These are phyloP conservation scores for Spergularia marina DNA, from an alignment of 148 eudicot genomes.

Conservation along the genomic window DNA sequence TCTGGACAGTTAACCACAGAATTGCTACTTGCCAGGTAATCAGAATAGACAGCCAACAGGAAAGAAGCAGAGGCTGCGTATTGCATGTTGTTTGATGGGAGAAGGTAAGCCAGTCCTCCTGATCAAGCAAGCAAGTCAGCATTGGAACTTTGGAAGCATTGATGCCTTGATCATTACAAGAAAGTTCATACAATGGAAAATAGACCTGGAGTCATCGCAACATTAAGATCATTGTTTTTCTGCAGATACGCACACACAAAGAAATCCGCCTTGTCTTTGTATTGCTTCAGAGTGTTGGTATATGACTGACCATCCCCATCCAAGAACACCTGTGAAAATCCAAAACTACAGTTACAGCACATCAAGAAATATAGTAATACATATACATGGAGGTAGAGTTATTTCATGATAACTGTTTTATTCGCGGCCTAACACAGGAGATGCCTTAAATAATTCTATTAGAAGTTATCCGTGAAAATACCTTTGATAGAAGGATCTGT, in stretches of 20 bases:
- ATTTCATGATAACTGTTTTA: not conserved
- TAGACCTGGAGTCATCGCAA: slow-evolving; percentile 69
- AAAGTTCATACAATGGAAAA: not conserved
- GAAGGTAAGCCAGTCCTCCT: slow-evolving; percentile 68
- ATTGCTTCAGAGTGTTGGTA: slow-evolving; percentile 50
- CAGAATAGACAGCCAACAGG: slow-evolving; percentile 65
- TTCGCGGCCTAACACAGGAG: not conserved
- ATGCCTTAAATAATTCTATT: not conserved
- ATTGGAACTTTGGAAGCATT: too few relatives aligned
- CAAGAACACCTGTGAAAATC: slow-evolving; percentile 39
- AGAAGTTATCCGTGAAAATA: slow-evolving; percentile 1
- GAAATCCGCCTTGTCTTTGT: slow-evolving; percentile 77
- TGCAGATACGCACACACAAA: slow-evolving; percentile 74
- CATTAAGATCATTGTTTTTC: slow-evolving; percentile 65
- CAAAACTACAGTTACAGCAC: not conserved
- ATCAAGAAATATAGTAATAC: too few relatives aligned
- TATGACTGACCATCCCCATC: slow-evolving; percentile 58
- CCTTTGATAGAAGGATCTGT: slow-evolving; percentile 67
- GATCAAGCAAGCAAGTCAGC: slow-evolving; percentile 1
- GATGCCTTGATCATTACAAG: not conserved
- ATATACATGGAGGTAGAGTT: too few relatives aligned
- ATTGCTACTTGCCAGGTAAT: slow-evolving; percentile 49
- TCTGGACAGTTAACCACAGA: slow-evolving; percentile 55
- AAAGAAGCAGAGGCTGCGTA: slow-evolving; percentile 71
- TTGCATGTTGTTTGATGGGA: slow-evolving; percentile 75